phyloP scores from a whole-genome alignment of 2,329 filamentous ascomycete species.

The Parastagonospora avenae region DNA sequence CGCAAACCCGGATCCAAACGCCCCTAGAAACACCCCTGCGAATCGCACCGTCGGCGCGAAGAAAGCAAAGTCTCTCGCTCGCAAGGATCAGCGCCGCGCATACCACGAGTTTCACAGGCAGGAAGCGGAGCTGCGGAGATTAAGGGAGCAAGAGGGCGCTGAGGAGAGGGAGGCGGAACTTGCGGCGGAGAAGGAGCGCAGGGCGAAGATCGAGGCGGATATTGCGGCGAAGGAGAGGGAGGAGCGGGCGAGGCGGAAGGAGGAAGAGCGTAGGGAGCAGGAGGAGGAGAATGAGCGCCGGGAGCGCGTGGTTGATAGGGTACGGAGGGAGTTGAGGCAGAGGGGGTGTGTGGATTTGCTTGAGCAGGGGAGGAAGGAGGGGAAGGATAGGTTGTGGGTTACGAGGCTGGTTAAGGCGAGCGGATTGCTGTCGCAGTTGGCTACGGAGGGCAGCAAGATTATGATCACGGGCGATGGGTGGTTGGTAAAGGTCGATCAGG shows the following conservation, averaged over 20 bases:
- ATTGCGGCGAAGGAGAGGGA: conserved; percentile 48
- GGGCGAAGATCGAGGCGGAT: conserved; percentile 50
- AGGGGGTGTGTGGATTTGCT: conserved; percentile 42
- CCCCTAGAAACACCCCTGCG: conserved; percentile 30
- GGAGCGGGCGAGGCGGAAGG: conserved; percentile 48
- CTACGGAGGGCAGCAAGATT: conserved; percentile 33
- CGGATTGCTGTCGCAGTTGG: conserved; percentile 44
- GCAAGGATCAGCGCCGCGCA: conserved; percentile 49
- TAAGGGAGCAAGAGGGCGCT: conserved; percentile 49
- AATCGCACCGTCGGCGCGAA: conserved; percentile 53
- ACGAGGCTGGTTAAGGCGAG: conserved; percentile 50
- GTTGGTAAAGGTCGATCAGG: conserved; percentile 47
- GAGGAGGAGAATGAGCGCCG: conserved; percentile 40
- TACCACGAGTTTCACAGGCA: conserved; percentile 58
- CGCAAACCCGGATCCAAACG: conserved; percentile 30
- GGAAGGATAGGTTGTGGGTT: conserved; percentile 50
- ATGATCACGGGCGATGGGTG: conserved; percentile 53
- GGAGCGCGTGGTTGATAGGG: conserved; percentile 37
- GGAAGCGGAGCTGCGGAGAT: conserved; percentile 54
- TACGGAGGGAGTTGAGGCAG: conserved; percentile 28
- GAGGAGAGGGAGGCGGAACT: conserved; percentile 53
- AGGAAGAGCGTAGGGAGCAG: conserved; percentile 44
- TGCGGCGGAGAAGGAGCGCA: conserved; percentile 47
- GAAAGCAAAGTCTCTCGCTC: conserved; percentile 55
- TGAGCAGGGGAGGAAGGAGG: conserved; percentile 49